These are phyloP conservation scores for Narthecium ossifragum DNA, from an alignment of 106 monocot species.

Conservation along the genomic window DNA sequence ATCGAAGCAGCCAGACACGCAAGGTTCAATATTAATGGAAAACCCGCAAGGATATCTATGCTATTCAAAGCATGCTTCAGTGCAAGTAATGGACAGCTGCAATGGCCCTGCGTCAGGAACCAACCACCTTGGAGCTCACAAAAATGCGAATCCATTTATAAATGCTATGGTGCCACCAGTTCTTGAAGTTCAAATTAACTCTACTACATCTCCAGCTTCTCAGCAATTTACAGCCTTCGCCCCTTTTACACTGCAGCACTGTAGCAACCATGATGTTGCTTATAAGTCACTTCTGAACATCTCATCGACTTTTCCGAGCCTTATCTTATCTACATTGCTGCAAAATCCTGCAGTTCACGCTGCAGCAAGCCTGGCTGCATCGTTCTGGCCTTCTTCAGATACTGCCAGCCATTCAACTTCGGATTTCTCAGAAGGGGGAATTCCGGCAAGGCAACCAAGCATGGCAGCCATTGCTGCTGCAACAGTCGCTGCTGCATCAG, in stretches of 20 bases:
- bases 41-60: constrained; percentile 7
- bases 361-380: constrained; percentile 76
- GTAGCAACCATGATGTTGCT: constrained; percentile 29
- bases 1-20: constrained; percentile 8
- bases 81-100: not conserved
- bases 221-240: constrained; percentile 22
- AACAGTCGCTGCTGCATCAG: constrained; percentile 89
- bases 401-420: constrained; percentile 1
- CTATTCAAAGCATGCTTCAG: constrained; percentile 5
- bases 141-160: constrained; percentile 11
- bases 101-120: constrained; percentile 4
- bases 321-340: constrained; percentile 57
- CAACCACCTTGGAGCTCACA: constrained; percentile 8
- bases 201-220: constrained; percentile 21
- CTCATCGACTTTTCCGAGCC: constrained; percentile 60
- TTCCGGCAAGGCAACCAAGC: constrained; percentile 28
- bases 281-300: constrained; percentile 41
- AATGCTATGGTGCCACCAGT: constrained; percentile 19
- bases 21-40: not conserved
- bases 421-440: constrained; percentile 9
- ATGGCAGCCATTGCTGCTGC: constrained; percentile 63
- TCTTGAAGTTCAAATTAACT: constrained; percentile 11
- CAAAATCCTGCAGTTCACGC: constrained; percentile 83
- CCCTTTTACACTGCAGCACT: constrained; percentile 37
- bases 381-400: constrained; percentile 53